A percentile compares a stretch with the other conserved stretches of the same genome.
Conservation (phyloP, 2,329 filamentous ascomycete genomes). For the Trichoderma hamatum region DNA sequence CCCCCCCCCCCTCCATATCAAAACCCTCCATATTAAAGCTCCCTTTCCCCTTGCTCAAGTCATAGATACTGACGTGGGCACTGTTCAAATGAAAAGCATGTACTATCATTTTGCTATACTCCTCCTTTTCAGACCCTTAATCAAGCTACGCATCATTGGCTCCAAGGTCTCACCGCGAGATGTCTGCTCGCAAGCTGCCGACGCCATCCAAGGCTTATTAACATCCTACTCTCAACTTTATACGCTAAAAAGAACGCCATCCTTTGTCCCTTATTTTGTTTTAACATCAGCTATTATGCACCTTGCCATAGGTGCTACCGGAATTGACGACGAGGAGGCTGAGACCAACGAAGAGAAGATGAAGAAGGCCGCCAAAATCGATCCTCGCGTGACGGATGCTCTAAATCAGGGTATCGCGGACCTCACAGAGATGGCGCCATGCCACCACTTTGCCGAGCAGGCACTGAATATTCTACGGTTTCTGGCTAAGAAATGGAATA, state of each 20-base stretch:
- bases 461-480: constrained; percentile 62
- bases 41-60: background rate
- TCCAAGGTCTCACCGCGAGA: constrained; percentile 66
- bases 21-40: background rate
- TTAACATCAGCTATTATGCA: constrained; percentile 64
- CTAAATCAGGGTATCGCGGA: constrained; percentile 60
- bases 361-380: constrained; percentile 41
- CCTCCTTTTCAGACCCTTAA: constrained; percentile 73
- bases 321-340: constrained; percentile 31
- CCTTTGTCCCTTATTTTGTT: constrained; percentile 65
- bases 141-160: constrained; percentile 65
- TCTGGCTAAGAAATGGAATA: constrained; percentile 61
- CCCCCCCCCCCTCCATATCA: background rate
- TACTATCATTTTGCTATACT: constrained; percentile 72
- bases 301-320: constrained; percentile 54
- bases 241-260: constrained; percentile 60
- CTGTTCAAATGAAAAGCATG: constrained; percentile 55
- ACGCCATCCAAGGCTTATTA: constrained; percentile 60
- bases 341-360: constrained; percentile 34
- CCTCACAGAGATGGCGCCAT: constrained; percentile 63
- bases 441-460: constrained; percentile 63
- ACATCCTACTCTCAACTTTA: constrained; percentile 62
- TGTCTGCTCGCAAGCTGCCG: constrained; percentile 65
- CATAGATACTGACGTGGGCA: background rate
- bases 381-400: constrained; percentile 47